These are phyloP conservation scores for Salix suchowensis DNA, from an alignment of 345 rosid species.

Conservation along the genomic window DNA sequence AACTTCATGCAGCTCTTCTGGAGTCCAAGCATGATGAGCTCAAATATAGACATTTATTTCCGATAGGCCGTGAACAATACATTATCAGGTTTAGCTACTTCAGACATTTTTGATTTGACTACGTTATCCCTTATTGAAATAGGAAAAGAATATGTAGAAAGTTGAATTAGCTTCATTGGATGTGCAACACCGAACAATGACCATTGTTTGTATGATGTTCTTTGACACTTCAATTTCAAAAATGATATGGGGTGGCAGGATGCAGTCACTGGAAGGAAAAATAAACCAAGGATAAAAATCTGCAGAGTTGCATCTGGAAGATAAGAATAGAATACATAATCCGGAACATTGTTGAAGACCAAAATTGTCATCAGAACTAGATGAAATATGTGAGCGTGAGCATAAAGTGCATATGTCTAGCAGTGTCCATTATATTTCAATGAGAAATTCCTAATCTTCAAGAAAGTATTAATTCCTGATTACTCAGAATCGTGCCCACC, in stretches of 20 bases:
- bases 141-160: not conserved
- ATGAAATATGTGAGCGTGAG: not conserved
- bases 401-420: not conserved
- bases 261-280: not conserved
- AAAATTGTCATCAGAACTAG: not conserved
- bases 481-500: not conserved
- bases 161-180: not conserved
- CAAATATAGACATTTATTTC: not conserved
- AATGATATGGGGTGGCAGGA: not conserved
- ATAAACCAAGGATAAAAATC: not conserved
- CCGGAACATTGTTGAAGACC: not conserved
- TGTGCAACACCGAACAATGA: not conserved
- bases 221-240: not conserved
- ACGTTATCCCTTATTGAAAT: not conserved
- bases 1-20: not conserved
- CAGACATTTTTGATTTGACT: not conserved
- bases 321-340: not conserved
- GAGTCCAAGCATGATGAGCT: conserved; percentile 7
- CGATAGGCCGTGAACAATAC: not conserved
- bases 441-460: not conserved
- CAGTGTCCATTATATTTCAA: not conserved
- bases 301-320: not conserved
- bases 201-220: not conserved
- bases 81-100: not conserved
- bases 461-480: not conserved